A percentile compares a stretch with the other conserved stretches of the same genome.
phyloP scores from a whole-genome alignment of 1,284 basidiomycete genomes.

The Apiotrichum siamense region DNA sequence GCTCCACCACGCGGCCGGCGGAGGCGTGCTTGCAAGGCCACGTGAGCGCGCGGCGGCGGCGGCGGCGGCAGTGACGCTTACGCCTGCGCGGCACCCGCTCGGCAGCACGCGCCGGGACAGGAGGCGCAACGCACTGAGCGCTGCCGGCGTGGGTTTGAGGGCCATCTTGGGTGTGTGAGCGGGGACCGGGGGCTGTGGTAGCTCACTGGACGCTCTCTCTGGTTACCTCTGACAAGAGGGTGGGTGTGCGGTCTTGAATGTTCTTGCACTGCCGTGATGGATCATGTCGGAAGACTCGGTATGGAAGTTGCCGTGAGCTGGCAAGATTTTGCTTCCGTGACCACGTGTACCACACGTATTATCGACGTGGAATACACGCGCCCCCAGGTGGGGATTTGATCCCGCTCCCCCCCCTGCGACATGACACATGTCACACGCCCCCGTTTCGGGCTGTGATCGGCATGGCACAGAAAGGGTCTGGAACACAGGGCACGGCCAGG shows the following conservation, averaged over 20 bases:
- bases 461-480: no score
- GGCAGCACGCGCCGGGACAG: slow-evolving; percentile 6
- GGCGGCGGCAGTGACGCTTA: no score
- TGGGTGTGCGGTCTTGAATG: no score
- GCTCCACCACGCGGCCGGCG: background rate
- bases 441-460: no score
- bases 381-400: no score
- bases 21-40: background rate
- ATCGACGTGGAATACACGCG: no score
- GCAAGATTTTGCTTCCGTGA: background rate
- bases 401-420: no score
- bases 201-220: background rate
- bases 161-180: slow-evolving; percentile 6
- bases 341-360: no score
- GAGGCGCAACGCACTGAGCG: slow-evolving; percentile 10
- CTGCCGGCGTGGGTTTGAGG: slow-evolving; percentile 14
- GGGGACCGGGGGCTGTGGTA: no score
- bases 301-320: background rate
- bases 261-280: no score
- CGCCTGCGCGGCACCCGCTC: background rate
- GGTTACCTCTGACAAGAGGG: background rate
- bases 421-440: no score
- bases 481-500: no score
- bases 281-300: background rate
- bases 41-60: background rate